A percentile compares a stretch with the other conserved stretches of the same genome.
Evolutionary conservation across 805 yeast species (phyloP).

Genomic region (Candida qinlingensis): DNA sequence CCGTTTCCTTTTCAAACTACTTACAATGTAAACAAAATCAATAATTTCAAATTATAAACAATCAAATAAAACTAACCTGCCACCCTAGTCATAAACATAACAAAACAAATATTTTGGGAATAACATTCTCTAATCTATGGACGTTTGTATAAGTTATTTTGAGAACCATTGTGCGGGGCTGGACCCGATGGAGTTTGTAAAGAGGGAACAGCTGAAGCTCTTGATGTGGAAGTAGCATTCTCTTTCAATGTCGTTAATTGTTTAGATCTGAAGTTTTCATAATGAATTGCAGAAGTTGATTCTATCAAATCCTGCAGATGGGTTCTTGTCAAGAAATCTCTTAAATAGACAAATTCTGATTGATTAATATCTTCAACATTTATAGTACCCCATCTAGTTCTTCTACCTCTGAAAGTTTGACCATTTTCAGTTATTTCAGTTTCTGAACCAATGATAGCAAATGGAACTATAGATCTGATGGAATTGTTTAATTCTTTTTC

Average conservation of each 20-base stretch:
- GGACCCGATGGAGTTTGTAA: neutral
- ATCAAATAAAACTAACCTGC: too few species aligned
- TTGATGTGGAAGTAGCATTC: slow-evolving; percentile 47
- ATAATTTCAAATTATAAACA: too few species aligned
- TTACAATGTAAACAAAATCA: too few species aligned
- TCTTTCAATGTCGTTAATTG: slow-evolving; percentile 93
- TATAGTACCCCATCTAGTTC: slow-evolving; percentile 90
- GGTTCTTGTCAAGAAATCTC: slow-evolving; percentile 92
- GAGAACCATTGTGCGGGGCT: slow-evolving; percentile 6
- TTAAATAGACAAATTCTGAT: slow-evolving; percentile 90
- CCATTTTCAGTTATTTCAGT: slow-evolving; percentile 71
- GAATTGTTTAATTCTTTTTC: slow-evolving; percentile 70
- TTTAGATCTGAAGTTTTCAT: slow-evolving; percentile 89
- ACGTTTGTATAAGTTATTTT: slow-evolving; percentile 20
- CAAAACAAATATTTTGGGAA: neutral
- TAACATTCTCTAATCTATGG: slow-evolving; percentile 9
- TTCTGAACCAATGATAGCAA: slow-evolving; percentile 92
- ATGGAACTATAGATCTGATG: slow-evolving; percentile 76
- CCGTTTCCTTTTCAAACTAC: too few species aligned
- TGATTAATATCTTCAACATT: slow-evolving; percentile 92
- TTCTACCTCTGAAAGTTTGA: slow-evolving; percentile 79
- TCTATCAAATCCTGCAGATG: slow-evolving; percentile 95
- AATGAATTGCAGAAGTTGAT: slow-evolving; percentile 80
- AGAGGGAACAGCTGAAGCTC: slow-evolving; percentile 28
- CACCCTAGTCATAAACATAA: too few species aligned